Percentiles rank a stretch among this genome's conserved stretches.
These are phyloP conservation scores for Penicillium manginii DNA, from an alignment of 495 filamentous ascomycete genomes.

Conservation along the genomic window DNA sequence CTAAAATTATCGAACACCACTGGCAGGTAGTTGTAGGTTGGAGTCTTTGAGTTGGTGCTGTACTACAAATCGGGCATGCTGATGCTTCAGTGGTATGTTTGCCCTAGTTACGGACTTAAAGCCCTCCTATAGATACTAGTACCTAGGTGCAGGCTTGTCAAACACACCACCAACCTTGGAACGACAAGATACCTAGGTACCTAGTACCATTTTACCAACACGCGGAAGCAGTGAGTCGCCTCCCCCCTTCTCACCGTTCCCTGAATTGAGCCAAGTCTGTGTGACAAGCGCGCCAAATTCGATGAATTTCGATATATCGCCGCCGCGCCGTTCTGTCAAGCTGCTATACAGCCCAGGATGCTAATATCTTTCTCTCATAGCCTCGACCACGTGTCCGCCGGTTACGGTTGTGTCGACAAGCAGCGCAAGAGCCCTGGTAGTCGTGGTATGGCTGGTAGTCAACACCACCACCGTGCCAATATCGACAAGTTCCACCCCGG, in stretches of 20 bases:
- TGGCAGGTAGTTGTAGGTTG: too few species aligned
- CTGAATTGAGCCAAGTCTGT: too few species aligned
- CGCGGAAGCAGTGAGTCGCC: conserved; percentile 76
- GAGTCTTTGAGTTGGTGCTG: too few species aligned
- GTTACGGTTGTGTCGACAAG: conserved; percentile 90
- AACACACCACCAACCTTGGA: conserved; percentile 43
- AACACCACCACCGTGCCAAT: conserved; percentile 93
- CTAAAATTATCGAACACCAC: too few species aligned
- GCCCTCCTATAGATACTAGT: too few species aligned
- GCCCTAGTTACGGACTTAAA: too few species aligned
- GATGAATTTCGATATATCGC: conserved; percentile 12
- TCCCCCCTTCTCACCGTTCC: conserved; percentile 20
- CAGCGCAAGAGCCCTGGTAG: conserved; percentile 93
- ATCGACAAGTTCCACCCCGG: conserved; percentile 93
- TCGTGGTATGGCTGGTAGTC: conserved; percentile 93
- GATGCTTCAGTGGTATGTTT: too few species aligned
- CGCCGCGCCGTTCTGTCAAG: too few species aligned
- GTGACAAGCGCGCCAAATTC: too few species aligned
- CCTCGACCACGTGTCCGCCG: conserved; percentile 93
- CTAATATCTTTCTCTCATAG: conserved; percentile 42
- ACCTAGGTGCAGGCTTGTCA: too few species aligned
- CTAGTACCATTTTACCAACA: conserved; percentile 78
- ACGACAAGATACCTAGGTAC: conserved; percentile 81
- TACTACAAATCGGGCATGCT: too few species aligned
- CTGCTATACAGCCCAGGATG: too few species aligned